These are phyloP conservation scores for Corymbia calophylla DNA, from an alignment of 441 rosid species.

Conservation along the genomic window DNA sequence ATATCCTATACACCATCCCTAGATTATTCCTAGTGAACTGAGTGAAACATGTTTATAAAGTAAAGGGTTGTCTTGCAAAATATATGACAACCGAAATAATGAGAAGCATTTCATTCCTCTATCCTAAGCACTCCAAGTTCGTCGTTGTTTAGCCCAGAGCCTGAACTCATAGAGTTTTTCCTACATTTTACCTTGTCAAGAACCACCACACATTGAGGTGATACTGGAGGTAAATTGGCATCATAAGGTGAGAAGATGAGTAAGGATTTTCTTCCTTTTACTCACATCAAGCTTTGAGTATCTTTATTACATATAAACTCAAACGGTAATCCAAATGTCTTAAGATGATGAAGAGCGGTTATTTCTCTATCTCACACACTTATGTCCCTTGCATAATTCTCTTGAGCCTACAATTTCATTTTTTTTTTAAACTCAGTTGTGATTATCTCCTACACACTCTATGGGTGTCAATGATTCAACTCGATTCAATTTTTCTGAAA, in stretches of 20 bases:
- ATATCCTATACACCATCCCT: no score
- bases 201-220: not conserved
- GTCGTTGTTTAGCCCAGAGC: not conserved
- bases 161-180: not conserved
- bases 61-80: not conserved
- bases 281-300: not conserved
- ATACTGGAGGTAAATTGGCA: not conserved
- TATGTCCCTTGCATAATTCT: not conserved
- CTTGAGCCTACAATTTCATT: no score
- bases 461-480: fast-evolving
- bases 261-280: not conserved
- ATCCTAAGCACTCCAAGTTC: not conserved
- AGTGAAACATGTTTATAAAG: not conserved
- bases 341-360: not conserved
- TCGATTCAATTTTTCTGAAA: fast-evolving
- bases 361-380: not conserved
- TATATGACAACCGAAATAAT: no score
- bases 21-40: not conserved
- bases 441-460: not conserved
- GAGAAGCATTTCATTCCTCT: not conserved
- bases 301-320: not conserved
- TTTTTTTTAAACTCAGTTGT: no score
- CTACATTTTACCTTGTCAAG: not conserved
- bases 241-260: not conserved
- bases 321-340: not conserved